phyloP scores from a whole-genome alignment of 805 yeast species.

The Yarrowia hollandica region DNA sequence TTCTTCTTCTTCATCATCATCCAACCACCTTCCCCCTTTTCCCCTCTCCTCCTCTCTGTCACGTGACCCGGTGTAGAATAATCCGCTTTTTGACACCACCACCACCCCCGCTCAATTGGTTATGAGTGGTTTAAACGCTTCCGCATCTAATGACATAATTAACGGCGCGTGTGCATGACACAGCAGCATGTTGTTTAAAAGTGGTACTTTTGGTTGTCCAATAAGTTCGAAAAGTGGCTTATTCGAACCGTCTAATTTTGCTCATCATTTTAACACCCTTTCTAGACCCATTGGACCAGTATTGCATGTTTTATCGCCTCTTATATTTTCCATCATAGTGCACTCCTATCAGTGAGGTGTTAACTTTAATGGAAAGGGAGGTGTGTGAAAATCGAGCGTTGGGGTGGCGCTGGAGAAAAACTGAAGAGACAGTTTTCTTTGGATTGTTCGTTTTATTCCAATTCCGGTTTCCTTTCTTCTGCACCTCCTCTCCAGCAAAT shows the following conservation, averaged over 20 bases:
- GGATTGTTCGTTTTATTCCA: too few relatives aligned
- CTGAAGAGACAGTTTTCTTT: too few relatives aligned
- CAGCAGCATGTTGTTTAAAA: neutral
- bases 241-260: neutral
- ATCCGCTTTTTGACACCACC: too few relatives aligned
- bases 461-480: neutral
- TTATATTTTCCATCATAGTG: neutral
- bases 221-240: neutral
- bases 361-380: neutral
- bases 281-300: too few relatives aligned
- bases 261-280: neutral
- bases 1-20: too few relatives aligned
- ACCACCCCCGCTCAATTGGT: too few relatives aligned
- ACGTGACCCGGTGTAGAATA: too few relatives aligned
- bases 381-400: neutral
- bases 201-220: neutral
- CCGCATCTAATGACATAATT: neutral
- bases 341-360: neutral
- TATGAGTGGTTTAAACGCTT: neutral
- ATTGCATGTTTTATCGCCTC: too few relatives aligned
- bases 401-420: too few relatives aligned
- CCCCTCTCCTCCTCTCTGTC: too few relatives aligned
- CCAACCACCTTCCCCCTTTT: too few relatives aligned
- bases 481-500: neutral
- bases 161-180: too few relatives aligned